phyloP scores from a whole-genome alignment of 2,329 filamentous ascomycete species.

The Ophiostoma sp. region DNA sequence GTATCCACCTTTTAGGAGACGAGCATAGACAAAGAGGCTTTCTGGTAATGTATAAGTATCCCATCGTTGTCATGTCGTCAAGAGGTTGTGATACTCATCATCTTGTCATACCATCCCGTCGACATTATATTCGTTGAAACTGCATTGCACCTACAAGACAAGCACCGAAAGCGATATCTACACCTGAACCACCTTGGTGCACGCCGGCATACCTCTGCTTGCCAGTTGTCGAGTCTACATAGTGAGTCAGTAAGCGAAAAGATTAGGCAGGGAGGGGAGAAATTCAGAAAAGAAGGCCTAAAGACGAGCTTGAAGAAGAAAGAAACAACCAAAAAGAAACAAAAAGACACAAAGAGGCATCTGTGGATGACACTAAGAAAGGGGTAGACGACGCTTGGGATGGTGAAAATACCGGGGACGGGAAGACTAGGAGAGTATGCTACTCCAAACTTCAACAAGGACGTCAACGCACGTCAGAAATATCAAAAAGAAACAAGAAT shows the following conservation, averaged over 20 bases:
- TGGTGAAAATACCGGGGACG: not conserved
- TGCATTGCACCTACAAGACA: no score
- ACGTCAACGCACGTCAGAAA: not conserved
- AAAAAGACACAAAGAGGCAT: not conserved
- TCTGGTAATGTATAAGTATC: constrained; percentile 12
- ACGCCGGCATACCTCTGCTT: no score
- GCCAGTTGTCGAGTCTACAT: no score
- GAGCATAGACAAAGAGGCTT: constrained; percentile 10
- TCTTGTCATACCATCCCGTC: no score
- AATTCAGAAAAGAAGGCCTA: not conserved
- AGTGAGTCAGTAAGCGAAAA: no score
- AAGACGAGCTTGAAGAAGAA: not conserved
- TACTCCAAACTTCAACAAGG: not conserved
- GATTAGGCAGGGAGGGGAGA: no score
- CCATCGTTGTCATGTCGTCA: not conserved
- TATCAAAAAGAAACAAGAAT: not conserved
- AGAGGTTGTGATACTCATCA: not conserved
- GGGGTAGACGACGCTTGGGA: no score
- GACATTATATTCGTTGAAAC: no score
- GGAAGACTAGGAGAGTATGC: not conserved
- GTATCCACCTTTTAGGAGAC: constrained; percentile 11
- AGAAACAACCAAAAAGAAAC: not conserved
- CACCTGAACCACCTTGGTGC: no score
- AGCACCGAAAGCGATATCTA: no score
- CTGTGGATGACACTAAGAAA: not conserved